These are phyloP conservation scores for Coniferiporia sulphurascens DNA, from an alignment of 1,284 basidiomycete genomes.

Conservation along the genomic window DNA sequence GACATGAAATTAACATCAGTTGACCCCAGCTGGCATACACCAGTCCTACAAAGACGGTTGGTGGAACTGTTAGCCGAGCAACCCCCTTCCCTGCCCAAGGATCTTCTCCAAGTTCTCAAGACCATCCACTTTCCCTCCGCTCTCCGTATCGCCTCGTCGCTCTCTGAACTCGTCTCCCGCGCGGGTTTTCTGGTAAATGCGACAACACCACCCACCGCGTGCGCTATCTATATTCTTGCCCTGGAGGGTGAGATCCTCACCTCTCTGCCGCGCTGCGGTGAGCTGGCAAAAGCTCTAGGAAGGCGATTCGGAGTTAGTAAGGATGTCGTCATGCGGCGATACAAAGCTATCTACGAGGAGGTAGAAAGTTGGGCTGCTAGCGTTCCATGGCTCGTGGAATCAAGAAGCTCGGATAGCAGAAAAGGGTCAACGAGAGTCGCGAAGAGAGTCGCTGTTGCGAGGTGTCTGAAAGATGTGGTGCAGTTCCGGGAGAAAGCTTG, in stretches of 20 bases:
- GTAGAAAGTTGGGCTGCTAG: slow-evolving; percentile 55
- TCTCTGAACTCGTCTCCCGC: slow-evolving; percentile 48
- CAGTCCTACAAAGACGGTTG: slow-evolving; percentile 45
- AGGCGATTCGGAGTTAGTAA: slow-evolving; percentile 43
- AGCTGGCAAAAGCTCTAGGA: slow-evolving; percentile 53
- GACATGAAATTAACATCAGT: slow-evolving; percentile 41
- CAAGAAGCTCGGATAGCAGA: slow-evolving; percentile 33
- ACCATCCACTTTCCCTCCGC: slow-evolving; percentile 37
- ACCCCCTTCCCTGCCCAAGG: slow-evolving; percentile 27
- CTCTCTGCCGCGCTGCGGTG: slow-evolving; percentile 48
- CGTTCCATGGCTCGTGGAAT: slow-evolving; percentile 63
- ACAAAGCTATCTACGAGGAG: slow-evolving; percentile 56
- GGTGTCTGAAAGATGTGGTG: slow-evolving; percentile 62
- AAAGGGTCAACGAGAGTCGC: slow-evolving; percentile 48
- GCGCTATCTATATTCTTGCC: slow-evolving; percentile 65
- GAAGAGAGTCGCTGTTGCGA: slow-evolving; percentile 56
- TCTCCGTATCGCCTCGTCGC: slow-evolving; percentile 48
- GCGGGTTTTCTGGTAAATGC: slow-evolving; percentile 34
- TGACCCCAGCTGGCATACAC: slow-evolving; percentile 39
- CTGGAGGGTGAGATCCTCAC: slow-evolving; percentile 59
- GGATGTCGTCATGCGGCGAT: slow-evolving; percentile 58
- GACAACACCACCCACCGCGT: slow-evolving; percentile 50
- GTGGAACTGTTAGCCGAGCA: slow-evolving; percentile 28
- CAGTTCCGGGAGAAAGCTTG: slow-evolving; percentile 59
- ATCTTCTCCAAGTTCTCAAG: slow-evolving; percentile 24